phyloP scores from a whole-genome alignment of 805 yeast species.

The Starmerella bombi region DNA sequence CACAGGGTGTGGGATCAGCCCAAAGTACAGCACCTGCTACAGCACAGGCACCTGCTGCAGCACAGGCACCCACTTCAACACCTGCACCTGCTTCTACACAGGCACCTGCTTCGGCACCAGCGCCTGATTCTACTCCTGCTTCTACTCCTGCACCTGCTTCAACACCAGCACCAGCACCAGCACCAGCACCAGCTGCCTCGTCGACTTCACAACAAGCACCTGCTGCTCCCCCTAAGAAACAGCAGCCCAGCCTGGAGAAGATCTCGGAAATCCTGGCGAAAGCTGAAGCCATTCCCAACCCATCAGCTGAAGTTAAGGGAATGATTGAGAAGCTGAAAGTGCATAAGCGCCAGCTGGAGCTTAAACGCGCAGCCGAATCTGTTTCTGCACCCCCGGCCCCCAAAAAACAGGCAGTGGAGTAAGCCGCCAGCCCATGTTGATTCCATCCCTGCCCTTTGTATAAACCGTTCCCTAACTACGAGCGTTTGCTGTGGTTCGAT shows the following conservation, averaged over 20 bases:
- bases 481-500: too few species aligned
- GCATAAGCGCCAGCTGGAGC: conserved; percentile 23
- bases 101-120: background rate
- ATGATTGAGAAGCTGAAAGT: conserved; percentile 28
- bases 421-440: too few species aligned
- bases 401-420: conserved; percentile 14
- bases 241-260: conserved; percentile 23
- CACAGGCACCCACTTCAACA: background rate
- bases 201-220: conserved; percentile 4
- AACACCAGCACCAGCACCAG: background rate
- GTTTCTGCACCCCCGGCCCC: conserved; percentile 7
- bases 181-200: background rate
- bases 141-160: conserved; percentile 1
- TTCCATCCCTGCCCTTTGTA: too few species aligned
- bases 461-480: too few species aligned
- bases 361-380: conserved; percentile 16
- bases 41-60: background rate
- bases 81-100: background rate
- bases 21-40: background rate
- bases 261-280: conserved; percentile 27
- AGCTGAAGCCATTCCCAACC: conserved; percentile 29
- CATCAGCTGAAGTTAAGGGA: conserved; percentile 26
- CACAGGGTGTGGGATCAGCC: background rate
- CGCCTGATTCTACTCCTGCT: conserved; percentile 2
- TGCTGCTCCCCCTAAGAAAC: conserved; percentile 13